phyloP scores from a whole-genome alignment of 352 stramenopile species.

The Pythium graminicola region DNA sequence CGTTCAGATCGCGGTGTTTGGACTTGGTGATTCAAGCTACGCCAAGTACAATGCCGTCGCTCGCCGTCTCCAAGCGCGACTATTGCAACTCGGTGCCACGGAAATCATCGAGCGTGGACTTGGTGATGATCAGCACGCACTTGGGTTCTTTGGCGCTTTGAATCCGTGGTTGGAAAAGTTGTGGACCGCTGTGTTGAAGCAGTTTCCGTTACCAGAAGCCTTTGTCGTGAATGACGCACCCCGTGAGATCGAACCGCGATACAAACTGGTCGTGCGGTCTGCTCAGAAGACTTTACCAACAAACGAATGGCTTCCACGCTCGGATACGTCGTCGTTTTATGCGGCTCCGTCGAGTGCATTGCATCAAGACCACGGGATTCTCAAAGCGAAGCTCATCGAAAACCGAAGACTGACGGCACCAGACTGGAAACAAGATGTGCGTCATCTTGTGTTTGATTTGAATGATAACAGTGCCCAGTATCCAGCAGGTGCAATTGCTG shows the following conservation, averaged over 20 bases:
- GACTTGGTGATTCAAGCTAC: slow-evolving; percentile 90
- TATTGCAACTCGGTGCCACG: slow-evolving; percentile 79
- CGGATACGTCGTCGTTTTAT: slow-evolving; percentile 47
- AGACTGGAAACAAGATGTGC: slow-evolving; percentile 79
- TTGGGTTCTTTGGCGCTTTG: slow-evolving; percentile 80
- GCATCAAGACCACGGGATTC: slow-evolving; percentile 35
- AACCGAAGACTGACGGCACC: slow-evolving; percentile 61
- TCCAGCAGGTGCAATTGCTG: slow-evolving; percentile 58
- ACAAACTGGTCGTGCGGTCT: slow-evolving; percentile 31
- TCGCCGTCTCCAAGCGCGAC: slow-evolving; percentile 69
- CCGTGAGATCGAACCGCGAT: slow-evolving; percentile 43
- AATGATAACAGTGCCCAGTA: slow-evolving; percentile 28
- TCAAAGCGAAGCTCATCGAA: slow-evolving; percentile 42
- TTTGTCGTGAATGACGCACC: slow-evolving; percentile 60
- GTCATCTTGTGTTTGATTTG: slow-evolving; percentile 70
- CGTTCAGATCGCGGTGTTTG: slow-evolving; percentile 85
- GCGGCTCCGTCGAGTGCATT: slow-evolving; percentile 39
- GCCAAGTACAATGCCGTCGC: slow-evolving; percentile 91
- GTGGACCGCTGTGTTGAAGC: slow-evolving; percentile 46
- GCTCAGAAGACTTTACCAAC: slow-evolving; percentile 7
- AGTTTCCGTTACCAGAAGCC: slow-evolving; percentile 44
- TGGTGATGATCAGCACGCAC: slow-evolving; percentile 85
- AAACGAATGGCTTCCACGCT: not conserved
- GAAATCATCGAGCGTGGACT: slow-evolving; percentile 73
- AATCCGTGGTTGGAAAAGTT: slow-evolving; percentile 78